Percentiles rank a stretch among this genome's conserved stretches.
Conservation (phyloP, 495 filamentous ascomycete genomes). For the Penicillium subrubescens region DNA sequence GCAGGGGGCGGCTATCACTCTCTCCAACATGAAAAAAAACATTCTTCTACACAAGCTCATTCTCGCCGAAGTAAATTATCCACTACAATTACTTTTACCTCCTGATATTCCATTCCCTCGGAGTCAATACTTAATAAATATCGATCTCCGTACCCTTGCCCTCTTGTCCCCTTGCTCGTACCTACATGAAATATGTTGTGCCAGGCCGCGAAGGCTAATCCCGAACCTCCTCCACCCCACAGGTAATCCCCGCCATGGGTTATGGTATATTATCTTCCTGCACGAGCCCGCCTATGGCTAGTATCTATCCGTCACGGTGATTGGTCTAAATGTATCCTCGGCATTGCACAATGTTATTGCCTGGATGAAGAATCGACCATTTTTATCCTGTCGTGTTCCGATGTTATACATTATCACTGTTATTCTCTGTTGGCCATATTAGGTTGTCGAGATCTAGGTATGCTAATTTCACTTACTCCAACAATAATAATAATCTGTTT, state of each 20-base stretch:
- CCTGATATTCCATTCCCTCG: background rate
- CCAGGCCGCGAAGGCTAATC: background rate
- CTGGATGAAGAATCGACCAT: conserved; percentile 52
- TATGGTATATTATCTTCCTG: conserved; percentile 52
- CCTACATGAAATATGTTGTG: background rate
- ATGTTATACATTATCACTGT: conserved; percentile 44
- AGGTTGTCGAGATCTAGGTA: conserved; percentile 53
- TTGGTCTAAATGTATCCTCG: conserved; percentile 50
- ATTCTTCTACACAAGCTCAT: conserved; percentile 51
- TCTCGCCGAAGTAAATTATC: conserved; percentile 42
- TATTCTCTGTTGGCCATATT: conserved; percentile 45
- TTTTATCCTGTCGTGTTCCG: conserved; percentile 38
- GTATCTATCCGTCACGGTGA: conserved; percentile 49
- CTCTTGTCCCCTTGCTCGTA: background rate
- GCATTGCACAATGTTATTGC: conserved; percentile 52
- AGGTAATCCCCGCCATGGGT: conserved; percentile 40
- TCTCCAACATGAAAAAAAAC: conserved; percentile 45
- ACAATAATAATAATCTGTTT: conserved; percentile 53
- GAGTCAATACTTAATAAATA: background rate
- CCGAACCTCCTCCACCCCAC: background rate
- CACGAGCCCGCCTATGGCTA: conserved; percentile 45
- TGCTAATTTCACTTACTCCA: conserved; percentile 52
- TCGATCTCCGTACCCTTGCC: background rate
- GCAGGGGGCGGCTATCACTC: conserved; percentile 43
- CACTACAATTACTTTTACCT: background rate